Evolutionary conservation across 148 eudicot genomes (phyloP).

Genomic region (Chenopodium quinoa): DNA sequence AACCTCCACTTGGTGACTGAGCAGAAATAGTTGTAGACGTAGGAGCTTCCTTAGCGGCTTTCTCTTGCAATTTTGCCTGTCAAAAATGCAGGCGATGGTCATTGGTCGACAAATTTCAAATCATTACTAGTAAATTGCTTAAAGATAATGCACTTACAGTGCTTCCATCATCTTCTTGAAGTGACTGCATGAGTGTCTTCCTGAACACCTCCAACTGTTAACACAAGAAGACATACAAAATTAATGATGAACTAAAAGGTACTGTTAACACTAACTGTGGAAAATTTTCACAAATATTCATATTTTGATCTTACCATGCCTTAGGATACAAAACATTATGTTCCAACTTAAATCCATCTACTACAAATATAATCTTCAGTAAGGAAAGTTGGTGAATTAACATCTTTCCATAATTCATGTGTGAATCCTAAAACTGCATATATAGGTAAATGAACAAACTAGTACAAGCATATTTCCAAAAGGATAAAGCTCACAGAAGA

Average conservation of each 20-base stretch:
- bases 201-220: conserved; percentile 82
- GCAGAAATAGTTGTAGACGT: conserved; percentile 36
- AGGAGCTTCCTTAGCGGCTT: conserved; percentile 26
- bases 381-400: neutral
- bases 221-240: conserved; percentile 5
- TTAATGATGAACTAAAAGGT: neutral
- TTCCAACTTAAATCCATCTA: neutral
- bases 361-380: neutral
- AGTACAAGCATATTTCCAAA: neutral
- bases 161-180: conserved; percentile 77
- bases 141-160: conserved; percentile 43
- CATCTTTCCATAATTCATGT: neutral
- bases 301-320: neutral
- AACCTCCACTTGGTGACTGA: conserved; percentile 45
- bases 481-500: neutral
- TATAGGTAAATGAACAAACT: neutral
- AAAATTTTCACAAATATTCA: too few species aligned
- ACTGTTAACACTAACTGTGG: too few species aligned
- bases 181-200: conserved; percentile 87
- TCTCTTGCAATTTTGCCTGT: conserved; percentile 44
- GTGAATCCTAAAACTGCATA: too few species aligned
- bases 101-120: neutral
- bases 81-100: conserved; percentile 5
- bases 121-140: neutral
- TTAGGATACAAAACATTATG: too few species aligned